phyloP scores from a whole-genome alignment of 2,329 filamentous ascomycete species.

The Amauroascus niger region DNA sequence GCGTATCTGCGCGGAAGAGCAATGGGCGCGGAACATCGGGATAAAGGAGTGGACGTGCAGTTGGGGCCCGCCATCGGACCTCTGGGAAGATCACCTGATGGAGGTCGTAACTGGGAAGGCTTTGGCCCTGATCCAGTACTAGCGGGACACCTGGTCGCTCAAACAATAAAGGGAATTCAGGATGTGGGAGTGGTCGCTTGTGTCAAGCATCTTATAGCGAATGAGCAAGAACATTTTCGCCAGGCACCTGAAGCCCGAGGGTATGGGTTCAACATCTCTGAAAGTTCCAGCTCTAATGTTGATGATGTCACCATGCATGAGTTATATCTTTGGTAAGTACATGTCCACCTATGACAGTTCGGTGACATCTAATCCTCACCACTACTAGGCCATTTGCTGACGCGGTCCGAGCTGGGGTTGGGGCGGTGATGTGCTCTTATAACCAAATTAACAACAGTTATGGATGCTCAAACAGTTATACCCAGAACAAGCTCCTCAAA shows the following conservation, averaged over 20 bases:
- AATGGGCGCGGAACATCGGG: constrained; percentile 66
- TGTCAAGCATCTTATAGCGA: constrained; percentile 64
- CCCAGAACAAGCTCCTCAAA: constrained; percentile 56
- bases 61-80: constrained; percentile 70
- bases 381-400: constrained; percentile 54
- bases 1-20: constrained; percentile 59
- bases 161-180: constrained; percentile 72
- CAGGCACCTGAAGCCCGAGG: constrained; percentile 49
- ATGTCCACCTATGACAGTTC: not conserved
- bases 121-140: constrained; percentile 66
- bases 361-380: constrained; percentile 4
- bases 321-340: constrained; percentile 48
- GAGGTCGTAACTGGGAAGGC: constrained; percentile 58
- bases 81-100: constrained; percentile 57
- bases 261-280: constrained; percentile 54
- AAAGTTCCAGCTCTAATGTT: constrained; percentile 51
- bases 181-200: constrained; percentile 72
- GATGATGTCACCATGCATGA: constrained; percentile 57
- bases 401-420: constrained; percentile 56
- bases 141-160: constrained; percentile 60
- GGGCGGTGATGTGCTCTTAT: constrained; percentile 62
- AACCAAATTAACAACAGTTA: constrained; percentile 62
- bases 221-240: constrained; percentile 67
- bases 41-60: constrained; percentile 64
- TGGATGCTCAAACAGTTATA: constrained; percentile 54